Evolutionary conservation across 805 yeast species (phyloP), one percentile per base, ranked within the genome.

Genomic region (Sugiyamaella lignohabitans): DNA sequence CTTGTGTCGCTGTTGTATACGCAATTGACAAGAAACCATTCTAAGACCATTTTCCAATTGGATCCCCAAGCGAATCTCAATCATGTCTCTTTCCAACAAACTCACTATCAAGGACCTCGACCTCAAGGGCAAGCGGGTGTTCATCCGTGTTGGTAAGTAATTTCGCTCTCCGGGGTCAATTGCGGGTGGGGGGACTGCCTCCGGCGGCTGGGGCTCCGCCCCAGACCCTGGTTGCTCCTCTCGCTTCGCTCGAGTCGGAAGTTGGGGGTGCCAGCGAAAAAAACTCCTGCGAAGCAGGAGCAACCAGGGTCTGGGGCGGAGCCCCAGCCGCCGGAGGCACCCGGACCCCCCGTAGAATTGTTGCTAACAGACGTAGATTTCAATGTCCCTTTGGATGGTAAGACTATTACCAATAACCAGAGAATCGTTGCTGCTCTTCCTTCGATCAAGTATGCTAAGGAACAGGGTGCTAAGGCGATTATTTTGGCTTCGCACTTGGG

Each of bases 371-470:
- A 20, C n/a, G 8, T 19, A 51, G 73, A 69, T 66, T 69, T 69
- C 68, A 69, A 69, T 57, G 74, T 69, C 52, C 74, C 59, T 46
- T 81, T 93, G 62, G 98, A 93, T 66, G 98, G 97, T 60, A 79
- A 78, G 64, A 89, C 82, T 68, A 93, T 93, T 78, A 94, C 99
- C 75, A 93, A 94, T 82, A 94, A 93, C 78, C 98, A 93, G 76
- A 84, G 99, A 76, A 93, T 93, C 66, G 98, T 89, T 63, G 99
- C 98, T 68, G 98, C 99, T 59, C 74, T 94, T 63, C 99, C 99
- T 70, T 91, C 99, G 60, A 93, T 93, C 75, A 71, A 94, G 73
- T 93, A 91, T 70, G 97, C 91, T 46, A 74, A 85, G 67, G 91
- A 86, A 66, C 83, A 91, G 59, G 79, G 84, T 64, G 96, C 99